Conservation (phyloP, 192 early-diverging fungal species). For the Coemansia sp. region DNA sequence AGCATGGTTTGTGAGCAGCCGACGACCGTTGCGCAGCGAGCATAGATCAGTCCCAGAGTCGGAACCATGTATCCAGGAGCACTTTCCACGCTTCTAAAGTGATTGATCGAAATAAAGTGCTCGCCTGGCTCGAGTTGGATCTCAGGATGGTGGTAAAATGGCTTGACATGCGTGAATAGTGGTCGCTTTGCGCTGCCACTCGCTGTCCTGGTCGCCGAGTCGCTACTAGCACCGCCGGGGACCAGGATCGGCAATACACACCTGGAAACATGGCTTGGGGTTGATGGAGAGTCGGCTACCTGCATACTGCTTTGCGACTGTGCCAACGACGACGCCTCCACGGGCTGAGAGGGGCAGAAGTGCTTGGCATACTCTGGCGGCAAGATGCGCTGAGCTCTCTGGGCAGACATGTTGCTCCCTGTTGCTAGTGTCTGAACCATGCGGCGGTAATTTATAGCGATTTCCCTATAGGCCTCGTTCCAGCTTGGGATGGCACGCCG, state of each 20-base stretch:
- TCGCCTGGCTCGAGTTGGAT: constrained; percentile 38
- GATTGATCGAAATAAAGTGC: constrained; percentile 1
- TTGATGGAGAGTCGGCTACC: neutral
- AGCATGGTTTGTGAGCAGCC: constrained; percentile 29
- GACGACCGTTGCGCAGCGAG: constrained; percentile 42
- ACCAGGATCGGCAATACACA: neutral
- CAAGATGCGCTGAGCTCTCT: constrained; percentile 14
- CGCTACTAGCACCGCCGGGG: neutral
- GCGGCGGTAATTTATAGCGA: constrained; percentile 26
- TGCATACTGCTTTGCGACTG: neutral
- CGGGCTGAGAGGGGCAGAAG: neutral
- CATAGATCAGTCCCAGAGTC: constrained; percentile 34
- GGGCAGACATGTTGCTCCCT: neutral
- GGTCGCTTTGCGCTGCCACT: constrained; percentile 5
- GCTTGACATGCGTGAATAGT: constrained; percentile 15
- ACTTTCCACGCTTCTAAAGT: neutral
- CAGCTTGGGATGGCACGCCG: constrained; percentile 1
- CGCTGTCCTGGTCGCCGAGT: neutral
- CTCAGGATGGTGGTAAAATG: constrained; percentile 33
- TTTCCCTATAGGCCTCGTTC: constrained; percentile 11
- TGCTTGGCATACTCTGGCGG: constrained; percentile 23
- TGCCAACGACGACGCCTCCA: too few species aligned
- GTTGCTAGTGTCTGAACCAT: constrained; percentile 16
- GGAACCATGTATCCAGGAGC: constrained; percentile 39
- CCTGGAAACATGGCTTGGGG: neutral